phyloP scores from a whole-genome alignment of 805 yeast species.

The Tetrapisispora taiwanensis region DNA sequence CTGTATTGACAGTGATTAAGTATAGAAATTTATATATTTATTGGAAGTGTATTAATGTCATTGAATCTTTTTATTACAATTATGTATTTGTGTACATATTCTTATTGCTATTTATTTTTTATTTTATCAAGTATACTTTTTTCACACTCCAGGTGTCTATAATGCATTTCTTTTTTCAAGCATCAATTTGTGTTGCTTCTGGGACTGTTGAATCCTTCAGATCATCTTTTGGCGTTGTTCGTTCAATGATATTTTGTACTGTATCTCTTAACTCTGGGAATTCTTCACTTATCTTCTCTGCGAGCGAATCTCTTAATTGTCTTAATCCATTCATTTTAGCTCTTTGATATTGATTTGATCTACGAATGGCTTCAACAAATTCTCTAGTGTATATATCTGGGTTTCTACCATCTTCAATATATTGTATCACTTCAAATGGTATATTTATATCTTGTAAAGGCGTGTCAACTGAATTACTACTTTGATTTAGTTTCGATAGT shows the following conservation, averaged over 20 bases:
- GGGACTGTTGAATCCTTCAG: neutral
- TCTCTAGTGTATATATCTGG: constrained; percentile 96
- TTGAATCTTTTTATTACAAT: neutral
- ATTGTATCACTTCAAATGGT: constrained; percentile 79
- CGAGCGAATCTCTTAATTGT: constrained; percentile 54
- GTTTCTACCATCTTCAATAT: constrained; percentile 92
- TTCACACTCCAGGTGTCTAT: neutral
- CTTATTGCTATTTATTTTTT: too few species aligned
- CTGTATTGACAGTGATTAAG: neutral
- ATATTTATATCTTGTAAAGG: constrained; percentile 37
- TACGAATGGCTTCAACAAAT: constrained; percentile 87
- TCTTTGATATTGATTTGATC: constrained; percentile 76
- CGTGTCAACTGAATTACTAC: constrained; percentile 24
- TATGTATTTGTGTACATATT: neutral
- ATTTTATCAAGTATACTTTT: too few species aligned
- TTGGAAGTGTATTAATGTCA: neutral
- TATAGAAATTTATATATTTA: neutral
- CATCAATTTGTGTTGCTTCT: neutral
- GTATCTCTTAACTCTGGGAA: constrained; percentile 63
- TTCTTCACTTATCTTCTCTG: constrained; percentile 58
- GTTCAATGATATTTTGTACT: constrained; percentile 45
- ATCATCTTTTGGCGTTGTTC: constrained; percentile 19
- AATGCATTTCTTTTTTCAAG: neutral
- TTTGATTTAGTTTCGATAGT: constrained; percentile 27
- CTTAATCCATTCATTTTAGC: constrained; percentile 71